Percentiles rank a stretch among this genome's conserved stretches.
These are phyloP conservation scores for Dendrocalamus latiflorus DNA, from an alignment of 202 grass and related monocot species.

Conservation along the genomic window DNA sequence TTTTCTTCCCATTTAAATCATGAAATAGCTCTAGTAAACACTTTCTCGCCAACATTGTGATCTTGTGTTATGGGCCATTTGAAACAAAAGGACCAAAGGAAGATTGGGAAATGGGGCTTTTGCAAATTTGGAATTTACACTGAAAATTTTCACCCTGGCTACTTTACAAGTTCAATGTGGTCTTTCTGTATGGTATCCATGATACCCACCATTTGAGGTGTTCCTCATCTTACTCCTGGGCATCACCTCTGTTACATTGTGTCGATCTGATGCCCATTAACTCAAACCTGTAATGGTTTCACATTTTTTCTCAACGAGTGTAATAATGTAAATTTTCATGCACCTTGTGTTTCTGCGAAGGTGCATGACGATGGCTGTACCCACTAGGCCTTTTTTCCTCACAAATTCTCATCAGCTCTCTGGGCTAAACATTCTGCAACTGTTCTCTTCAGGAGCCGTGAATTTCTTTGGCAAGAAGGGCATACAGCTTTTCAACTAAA, in stretches of 20 bases:
- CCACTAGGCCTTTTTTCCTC: too few relatives aligned
- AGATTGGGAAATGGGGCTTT: background rate
- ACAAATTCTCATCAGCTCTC: background rate
- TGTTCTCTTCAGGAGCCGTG: conserved; percentile 69
- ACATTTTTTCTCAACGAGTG: background rate
- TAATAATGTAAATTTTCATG: background rate
- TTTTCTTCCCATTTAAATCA: background rate
- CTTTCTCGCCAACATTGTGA: background rate
- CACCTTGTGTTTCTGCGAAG: background rate
- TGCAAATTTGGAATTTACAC: background rate
- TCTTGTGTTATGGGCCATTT: background rate
- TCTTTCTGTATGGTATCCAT: background rate
- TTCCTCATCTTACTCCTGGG: background rate
- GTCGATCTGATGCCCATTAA: background rate
- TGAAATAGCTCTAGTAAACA: background rate
- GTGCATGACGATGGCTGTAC: too few relatives aligned
- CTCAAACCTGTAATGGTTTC: background rate
- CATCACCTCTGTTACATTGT: background rate
- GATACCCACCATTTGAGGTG: background rate
- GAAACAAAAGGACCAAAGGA: background rate
- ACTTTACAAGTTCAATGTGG: background rate
- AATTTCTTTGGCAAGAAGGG: conserved; percentile 98
- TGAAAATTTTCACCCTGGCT: background rate
- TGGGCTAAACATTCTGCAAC: too few relatives aligned
- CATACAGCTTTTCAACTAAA: conserved; percentile 93